Conservation (phyloP, 139 green algal genomes). For the Chlamydomonas applanata region DNA sequence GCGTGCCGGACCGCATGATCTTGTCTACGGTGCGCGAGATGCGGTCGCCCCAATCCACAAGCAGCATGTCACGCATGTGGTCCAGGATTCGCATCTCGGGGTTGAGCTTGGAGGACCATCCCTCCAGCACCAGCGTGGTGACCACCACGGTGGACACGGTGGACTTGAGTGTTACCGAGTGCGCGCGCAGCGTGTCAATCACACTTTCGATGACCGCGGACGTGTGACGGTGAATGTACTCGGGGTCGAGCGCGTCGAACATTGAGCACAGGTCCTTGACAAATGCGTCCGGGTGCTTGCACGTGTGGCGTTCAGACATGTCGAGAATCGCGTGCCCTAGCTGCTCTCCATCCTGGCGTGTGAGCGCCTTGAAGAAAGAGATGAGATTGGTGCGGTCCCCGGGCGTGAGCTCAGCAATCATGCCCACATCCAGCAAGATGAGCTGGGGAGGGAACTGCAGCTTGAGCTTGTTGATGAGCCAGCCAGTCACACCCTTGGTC, state of each 20-base stretch:
- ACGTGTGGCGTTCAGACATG: conserved; percentile 57
- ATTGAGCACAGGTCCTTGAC: conserved; percentile 53
- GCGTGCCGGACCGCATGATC: conserved; percentile 25
- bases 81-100: conserved; percentile 88
- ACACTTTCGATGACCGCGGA: conserved; percentile 73
- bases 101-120: conserved; percentile 84
- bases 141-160: conserved; percentile 69
- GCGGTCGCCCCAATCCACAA: conserved; percentile 52
- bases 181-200: conserved; percentile 76
- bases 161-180: conserved; percentile 57
- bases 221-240: conserved; percentile 67
- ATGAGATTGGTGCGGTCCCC: conserved; percentile 58
- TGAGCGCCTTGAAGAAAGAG: conserved; percentile 68
- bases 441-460: conserved; percentile 19
- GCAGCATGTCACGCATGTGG: conserved; percentile 56
- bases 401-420: conserved; percentile 68
- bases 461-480: conserved; percentile 13
- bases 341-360: conserved; percentile 52
- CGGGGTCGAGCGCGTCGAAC: conserved; percentile 67
- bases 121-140: conserved; percentile 87
- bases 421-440: conserved; percentile 43
- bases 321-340: conserved; percentile 57
- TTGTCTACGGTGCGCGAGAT: conserved; percentile 55
- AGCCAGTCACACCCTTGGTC: neutral
- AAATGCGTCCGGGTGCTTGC: conserved; percentile 58